Percentiles rank a stretch among this genome's conserved stretches.
Evolutionary conservation across 2,329 filamentous ascomycete genomes (phyloP).

Genomic region (Drechslerella dactyloides): DNA sequence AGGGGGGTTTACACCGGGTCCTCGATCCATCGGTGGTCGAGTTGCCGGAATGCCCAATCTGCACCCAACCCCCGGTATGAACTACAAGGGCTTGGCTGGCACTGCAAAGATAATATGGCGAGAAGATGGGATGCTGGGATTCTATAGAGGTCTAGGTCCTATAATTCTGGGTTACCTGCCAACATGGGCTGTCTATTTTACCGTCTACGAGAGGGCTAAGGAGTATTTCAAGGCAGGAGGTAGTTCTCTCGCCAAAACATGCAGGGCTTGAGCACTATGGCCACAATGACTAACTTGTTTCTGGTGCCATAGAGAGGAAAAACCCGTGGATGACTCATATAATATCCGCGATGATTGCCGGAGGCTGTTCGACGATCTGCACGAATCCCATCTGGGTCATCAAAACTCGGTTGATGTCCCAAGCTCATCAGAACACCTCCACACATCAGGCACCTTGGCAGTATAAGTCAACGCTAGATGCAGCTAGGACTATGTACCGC

Average conservation of each 20-base stretch:
- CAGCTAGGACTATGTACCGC: constrained; percentile 92
- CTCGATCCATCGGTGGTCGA: constrained; percentile 49
- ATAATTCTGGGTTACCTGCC: constrained; percentile 95
- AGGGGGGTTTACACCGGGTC: constrained; percentile 69
- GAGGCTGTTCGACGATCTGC: constrained; percentile 87
- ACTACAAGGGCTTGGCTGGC: constrained; percentile 86
- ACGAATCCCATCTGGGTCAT: constrained; percentile 99
- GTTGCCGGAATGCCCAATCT: constrained; percentile 42
- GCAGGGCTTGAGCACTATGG: neutral
- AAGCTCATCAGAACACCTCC: constrained; percentile 69
- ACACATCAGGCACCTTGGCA: constrained; percentile 73
- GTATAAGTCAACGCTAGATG: constrained; percentile 86
- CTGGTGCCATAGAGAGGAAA: constrained; percentile 42
- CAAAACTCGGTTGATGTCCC: constrained; percentile 97
- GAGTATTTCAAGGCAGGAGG: constrained; percentile 63
- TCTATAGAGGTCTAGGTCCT: constrained; percentile 91
- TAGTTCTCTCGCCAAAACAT: constrained; percentile 15
- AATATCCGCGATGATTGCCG: constrained; percentile 81
- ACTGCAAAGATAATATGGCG: constrained; percentile 84
- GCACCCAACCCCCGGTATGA: constrained; percentile 59
- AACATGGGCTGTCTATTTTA: constrained; percentile 98
- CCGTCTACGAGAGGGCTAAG: constrained; percentile 90
- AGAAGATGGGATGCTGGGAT: constrained; percentile 84
- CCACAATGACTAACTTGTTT: constrained; percentile 16
- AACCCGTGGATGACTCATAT: constrained; percentile 53